Conservation (phyloP, 306 rosid species). For the Ziziphus jujuba region DNA sequence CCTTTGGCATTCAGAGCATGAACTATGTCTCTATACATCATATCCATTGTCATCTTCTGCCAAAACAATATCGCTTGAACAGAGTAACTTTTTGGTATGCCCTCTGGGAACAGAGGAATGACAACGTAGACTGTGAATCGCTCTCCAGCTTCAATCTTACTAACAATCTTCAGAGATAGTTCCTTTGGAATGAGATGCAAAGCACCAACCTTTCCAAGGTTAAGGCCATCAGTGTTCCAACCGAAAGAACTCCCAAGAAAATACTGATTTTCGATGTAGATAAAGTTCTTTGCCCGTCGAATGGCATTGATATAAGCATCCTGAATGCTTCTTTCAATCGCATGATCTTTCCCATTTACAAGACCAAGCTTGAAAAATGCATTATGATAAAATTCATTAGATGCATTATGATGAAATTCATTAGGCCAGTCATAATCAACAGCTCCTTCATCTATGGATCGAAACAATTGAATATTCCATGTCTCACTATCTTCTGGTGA, state of each 20-base stretch:
- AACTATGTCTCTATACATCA: constrained; percentile 77
- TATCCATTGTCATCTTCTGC: constrained; percentile 80
- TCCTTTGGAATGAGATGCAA: constrained; percentile 84
- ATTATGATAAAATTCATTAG: too few species aligned
- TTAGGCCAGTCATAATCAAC: too few species aligned
- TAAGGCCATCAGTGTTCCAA: constrained; percentile 54
- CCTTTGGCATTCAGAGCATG: constrained; percentile 54
- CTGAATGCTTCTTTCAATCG: constrained; percentile 75
- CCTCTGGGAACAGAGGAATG: constrained; percentile 95
- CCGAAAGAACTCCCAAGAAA: constrained; percentile 86
- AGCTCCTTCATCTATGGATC: constrained; percentile 38
- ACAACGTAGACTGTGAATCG: constrained; percentile 70
- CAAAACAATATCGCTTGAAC: constrained; percentile 84
- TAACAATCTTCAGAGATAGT: constrained; percentile 71
- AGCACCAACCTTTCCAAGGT: constrained; percentile 63
- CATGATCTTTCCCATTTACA: constrained; percentile 68
- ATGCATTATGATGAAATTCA: too few species aligned
- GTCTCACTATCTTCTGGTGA: constrained; percentile 33
- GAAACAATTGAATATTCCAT: constrained; percentile 51
- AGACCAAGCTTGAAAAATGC: constrained; percentile 34
- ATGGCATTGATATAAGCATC: constrained; percentile 83
- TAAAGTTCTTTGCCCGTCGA: constrained; percentile 66
- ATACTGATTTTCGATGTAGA: constrained; percentile 88
- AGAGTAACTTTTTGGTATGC: constrained; percentile 74
- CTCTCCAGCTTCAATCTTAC: constrained; percentile 78